Conservation (phyloP, 2,329 filamentous ascomycete species). For the Fusarium sp. region DNA sequence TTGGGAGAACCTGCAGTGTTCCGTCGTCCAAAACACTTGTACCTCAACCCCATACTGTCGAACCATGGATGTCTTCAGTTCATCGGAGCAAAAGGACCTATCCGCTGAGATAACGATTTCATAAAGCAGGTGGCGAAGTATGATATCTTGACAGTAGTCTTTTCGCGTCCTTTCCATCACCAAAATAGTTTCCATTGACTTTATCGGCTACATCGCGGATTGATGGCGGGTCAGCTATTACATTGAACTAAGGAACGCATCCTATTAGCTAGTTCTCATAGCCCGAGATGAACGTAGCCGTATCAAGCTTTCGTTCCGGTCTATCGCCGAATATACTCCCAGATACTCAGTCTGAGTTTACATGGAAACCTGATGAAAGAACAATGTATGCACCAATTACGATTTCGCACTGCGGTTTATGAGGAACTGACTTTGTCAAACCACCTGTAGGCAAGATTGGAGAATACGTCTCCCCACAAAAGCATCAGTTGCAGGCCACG, state of each 20-base stretch:
- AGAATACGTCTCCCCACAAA: too few species aligned
- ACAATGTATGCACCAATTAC: not conserved
- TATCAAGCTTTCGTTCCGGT: not conserved
- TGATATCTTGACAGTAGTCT: rapidly evolving
- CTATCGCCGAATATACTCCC: not conserved
- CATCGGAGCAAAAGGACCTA: not conserved
- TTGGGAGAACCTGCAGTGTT: not conserved
- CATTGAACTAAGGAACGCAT: too few species aligned
- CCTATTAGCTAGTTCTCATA: not conserved
- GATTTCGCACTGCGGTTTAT: not conserved
- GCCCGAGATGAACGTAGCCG: not conserved
- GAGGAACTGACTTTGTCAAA: not conserved
- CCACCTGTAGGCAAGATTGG: not conserved
- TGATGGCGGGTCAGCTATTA: too few species aligned
- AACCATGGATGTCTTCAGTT: not conserved
- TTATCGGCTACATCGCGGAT: not conserved
- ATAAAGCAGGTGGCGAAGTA: not conserved
- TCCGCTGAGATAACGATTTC: not conserved
- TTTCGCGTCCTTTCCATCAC: not conserved
- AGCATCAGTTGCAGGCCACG: too few species aligned
- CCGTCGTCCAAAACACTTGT: not conserved
- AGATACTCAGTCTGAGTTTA: too few species aligned
- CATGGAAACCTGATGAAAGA: too few species aligned
- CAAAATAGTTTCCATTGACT: not conserved
- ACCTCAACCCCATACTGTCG: not conserved